A percentile compares a stretch with the other conserved stretches of the same genome.
These are phyloP conservation scores for Nemania bipapillata DNA, from an alignment of 2,329 filamentous ascomycete genomes.

Conservation along the genomic window DNA sequence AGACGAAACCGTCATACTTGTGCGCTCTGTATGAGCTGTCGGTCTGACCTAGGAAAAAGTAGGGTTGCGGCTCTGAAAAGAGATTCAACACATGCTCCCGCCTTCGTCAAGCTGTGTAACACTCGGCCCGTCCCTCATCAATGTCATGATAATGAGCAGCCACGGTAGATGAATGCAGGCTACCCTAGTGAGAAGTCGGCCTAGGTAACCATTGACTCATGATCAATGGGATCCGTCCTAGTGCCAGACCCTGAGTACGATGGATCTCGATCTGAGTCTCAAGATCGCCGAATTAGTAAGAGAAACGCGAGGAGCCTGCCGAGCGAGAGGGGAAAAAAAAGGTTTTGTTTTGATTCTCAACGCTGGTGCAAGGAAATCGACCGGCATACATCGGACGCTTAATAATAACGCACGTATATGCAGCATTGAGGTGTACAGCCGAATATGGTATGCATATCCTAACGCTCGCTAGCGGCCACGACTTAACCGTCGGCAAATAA, in stretches of 20 bases:
- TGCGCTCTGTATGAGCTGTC: slow-evolving; percentile 25
- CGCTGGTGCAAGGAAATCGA: background rate
- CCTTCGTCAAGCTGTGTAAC: slow-evolving; percentile 10
- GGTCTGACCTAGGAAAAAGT: background rate
- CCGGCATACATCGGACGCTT: slow-evolving; percentile 28
- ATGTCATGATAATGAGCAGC: slow-evolving; percentile 7
- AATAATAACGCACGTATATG: slow-evolving; percentile 37
- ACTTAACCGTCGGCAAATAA: slow-evolving; percentile 37
- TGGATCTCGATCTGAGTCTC: slow-evolving; percentile 6
- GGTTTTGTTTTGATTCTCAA: slow-evolving; percentile 1
- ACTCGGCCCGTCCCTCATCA: slow-evolving; percentile 8
- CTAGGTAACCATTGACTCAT: slow-evolving; percentile 29
- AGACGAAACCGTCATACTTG: slow-evolving; percentile 40
- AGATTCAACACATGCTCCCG: slow-evolving; percentile 1
- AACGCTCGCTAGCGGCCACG: slow-evolving; percentile 35
- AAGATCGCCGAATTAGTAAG: slow-evolving; percentile 29
- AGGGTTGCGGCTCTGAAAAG: slow-evolving; percentile 1
- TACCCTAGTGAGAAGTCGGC: slow-evolving; percentile 1
- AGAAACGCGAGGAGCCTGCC: slow-evolving; percentile 8
- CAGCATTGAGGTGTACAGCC: slow-evolving; percentile 36
- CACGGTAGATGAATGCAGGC: slow-evolving; percentile 1
- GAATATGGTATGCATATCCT: slow-evolving; percentile 38
- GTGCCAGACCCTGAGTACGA: background rate
- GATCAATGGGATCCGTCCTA: slow-evolving; percentile 18
- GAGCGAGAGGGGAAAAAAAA: background rate